Base-by-base conservation (phyloP, 108 stramenopile species). In the Schizochytrium sp. region DNA sequence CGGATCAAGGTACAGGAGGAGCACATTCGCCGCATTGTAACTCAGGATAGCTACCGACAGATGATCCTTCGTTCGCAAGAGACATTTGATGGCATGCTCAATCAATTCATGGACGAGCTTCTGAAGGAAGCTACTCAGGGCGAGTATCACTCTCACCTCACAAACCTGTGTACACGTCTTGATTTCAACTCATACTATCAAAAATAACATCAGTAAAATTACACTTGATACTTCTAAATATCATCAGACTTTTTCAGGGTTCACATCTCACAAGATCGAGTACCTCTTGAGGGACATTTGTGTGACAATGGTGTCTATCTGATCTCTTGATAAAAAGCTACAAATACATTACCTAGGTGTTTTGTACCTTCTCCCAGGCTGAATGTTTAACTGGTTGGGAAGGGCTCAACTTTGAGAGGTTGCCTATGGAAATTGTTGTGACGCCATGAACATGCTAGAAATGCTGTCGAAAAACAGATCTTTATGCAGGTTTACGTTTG, bases 171-270 rank as follows among this genome's bases (percentile, higher is more conserved):
- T 76, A 87, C 69, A 42, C 93, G 94, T 46, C 92, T 94, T 15
- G 94, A 94, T 76, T 94, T 90, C 91, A 94, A 94, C 60, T 92
- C 92, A n/a, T 90, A 72, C 40, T 88, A 88, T 89, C 61, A 90
- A 44, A 87, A 76, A 17, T 58, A 42, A 42, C n/a, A 89, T n/a
- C 76, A 47, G 40, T 57, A 12, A 38, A 17, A 19, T 15, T 87
- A 17, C 59, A 60, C 59, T 17, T n/a, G 19, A n/a, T n/a, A 2
- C 28, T n/a, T 60, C 59, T 60, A n/a, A n/a, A 17, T n/a, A n/a
- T 60, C 59, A n/a, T 28, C 28, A 28, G 28, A 28, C 28, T 28
- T 28, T 28, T 28, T 28, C 28, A 28, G 28, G 28, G 28, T 28
- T 28, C 28, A 28, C 28, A 28, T 28, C 28, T 28, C 28, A 28